These are phyloP conservation scores for Podospora tetraspora DNA, from an alignment of 495 filamentous ascomycete genomes.

Conservation along the genomic window DNA sequence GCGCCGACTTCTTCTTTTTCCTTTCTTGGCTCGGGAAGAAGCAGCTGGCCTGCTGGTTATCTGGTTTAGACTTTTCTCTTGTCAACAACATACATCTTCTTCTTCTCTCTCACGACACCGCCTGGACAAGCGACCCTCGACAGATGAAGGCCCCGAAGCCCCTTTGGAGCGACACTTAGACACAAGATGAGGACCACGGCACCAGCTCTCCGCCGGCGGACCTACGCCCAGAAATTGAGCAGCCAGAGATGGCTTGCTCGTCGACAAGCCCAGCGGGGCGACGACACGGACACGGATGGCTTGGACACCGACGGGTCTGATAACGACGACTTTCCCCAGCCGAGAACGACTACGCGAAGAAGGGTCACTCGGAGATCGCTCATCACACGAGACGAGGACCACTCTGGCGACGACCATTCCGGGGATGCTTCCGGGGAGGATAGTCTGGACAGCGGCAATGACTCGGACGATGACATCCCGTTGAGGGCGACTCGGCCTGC, in stretches of 20 bases:
- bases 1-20: constrained; percentile 5
- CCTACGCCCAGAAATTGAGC: neutral
- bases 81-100: neutral
- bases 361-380: neutral
- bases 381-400: neutral
- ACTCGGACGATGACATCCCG: neutral
- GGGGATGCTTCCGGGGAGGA: constrained; percentile 8
- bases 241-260: constrained; percentile 7
- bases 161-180: neutral
- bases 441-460: neutral
- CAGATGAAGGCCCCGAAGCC: neutral
- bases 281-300: constrained; percentile 5
- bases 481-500: neutral
- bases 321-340: neutral
- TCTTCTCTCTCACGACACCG: neutral
- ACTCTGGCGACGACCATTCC: neutral
- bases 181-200: constrained; percentile 10
- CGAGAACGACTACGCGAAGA: neutral
- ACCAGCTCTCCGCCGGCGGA: constrained; percentile 14
- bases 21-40: constrained; percentile 6
- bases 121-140: neutral
- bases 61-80: neutral
- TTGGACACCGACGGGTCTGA: neutral
- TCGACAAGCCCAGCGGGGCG: constrained; percentile 1
- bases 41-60: constrained; percentile 12